Evolutionary conservation across 2,329 filamentous ascomycete genomes (phyloP), one percentile per base, ranked within the genome.

Genomic region (Nemania sp.): DNA sequence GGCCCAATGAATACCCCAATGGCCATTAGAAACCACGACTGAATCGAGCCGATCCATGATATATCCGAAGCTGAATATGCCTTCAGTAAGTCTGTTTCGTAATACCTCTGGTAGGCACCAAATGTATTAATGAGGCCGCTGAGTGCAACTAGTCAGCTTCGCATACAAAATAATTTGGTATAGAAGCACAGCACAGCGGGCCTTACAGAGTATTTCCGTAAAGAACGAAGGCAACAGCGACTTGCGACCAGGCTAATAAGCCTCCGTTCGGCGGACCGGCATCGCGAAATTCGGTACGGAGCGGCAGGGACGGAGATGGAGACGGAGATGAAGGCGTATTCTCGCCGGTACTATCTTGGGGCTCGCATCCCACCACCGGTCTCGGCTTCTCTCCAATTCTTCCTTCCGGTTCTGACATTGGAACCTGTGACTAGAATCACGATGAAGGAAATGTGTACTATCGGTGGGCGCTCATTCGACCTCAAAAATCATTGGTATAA

Each of bases 41-140:
- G 68, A n/a, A 69, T 62, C 23, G 62, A 66, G 22, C 66, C 66
- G 41, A 68, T 68, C 61, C 66, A 65, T 26, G 65, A 61, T 17
- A 70, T 68, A 39, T 52, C 51, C 6, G 65, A 66, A 12, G 61
- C 37, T 24, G 59, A 63, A 33, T 50, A 61, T 30, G 46, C 52
- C 11, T 30, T 42, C 17, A 57, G 55, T 34, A 56, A 49, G 15
- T 44, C 31, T 39, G 37, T 60, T 41, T 55, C 64, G 41, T 68
- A 70, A 42, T 69, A 69, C 7, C 60, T 58, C 54, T 70, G 66
- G 44, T 68, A 70, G 8, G 62, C 61, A 17, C 68, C 68, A 41
- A 65, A 69, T 19, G 62, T 61, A 51, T 64, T 65, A 17, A 67
- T 43, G 17, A 67, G 58, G 11, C 66, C 65, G 36, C 53, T 59